Base-by-base conservation (phyloP, 225 moss, liverwort and hornwort species). In the Ulota crispa region DNA sequence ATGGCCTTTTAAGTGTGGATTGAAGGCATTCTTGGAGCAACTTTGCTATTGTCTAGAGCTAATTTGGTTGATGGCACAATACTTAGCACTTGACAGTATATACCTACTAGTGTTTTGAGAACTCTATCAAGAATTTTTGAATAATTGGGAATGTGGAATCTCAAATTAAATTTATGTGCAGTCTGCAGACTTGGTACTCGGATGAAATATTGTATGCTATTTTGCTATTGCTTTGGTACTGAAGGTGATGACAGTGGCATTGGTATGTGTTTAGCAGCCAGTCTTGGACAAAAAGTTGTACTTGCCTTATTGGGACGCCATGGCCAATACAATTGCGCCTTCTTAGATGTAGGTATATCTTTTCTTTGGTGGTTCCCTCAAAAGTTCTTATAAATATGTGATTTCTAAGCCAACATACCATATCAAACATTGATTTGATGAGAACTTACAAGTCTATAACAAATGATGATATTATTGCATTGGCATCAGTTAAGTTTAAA, bases 251-350 rank as follows among this genome's bases (percentile, higher is more conserved):
- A 63, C 28, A 14, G 41, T 68, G 67, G 67, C 18, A 7, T 81
- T 68, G 63, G 62, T 72, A 20, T 81, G 77, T 87, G 60, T 75
- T 62, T 83, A 82, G 86, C 98, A 99, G 95, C 94, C 96, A 71
- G 96, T 99, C 66, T 81, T 99, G 85, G 96, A 99, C 89, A 87
- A 96, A 76, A 99, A 99, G 63, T 96, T 96, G 9, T 99, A 99
- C 81, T 69, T 99, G 68, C 93, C 96, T 45, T 99, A 96, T 78
- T 96, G 94, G 66, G 98, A 99, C 69, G 15, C 89, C 78, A 83
- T 99, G 72, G 63, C 89, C 34, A 88, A 80, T 73, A 90, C 98
- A 21, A 62, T 78, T 72, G 95, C 98, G 15, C 98, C 98, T 30
- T 83, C 88, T 57, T 99, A 88, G 92, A 93, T 99, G 77, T 90